These are phyloP conservation scores for Pyrus hybrid DNA, from an alignment of 331 rosid species.

Conservation along the genomic window DNA sequence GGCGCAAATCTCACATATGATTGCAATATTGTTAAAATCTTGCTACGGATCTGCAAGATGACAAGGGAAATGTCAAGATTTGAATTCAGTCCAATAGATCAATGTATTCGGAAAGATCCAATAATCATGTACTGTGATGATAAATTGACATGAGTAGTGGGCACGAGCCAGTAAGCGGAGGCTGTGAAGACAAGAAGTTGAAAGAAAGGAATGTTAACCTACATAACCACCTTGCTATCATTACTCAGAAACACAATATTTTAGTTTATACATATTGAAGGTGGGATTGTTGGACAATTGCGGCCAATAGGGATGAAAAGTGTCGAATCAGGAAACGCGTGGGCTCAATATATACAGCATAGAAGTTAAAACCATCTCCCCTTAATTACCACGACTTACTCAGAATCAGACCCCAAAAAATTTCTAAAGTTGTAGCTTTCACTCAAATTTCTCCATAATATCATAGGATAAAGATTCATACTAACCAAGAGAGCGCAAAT, in stretches of 20 bases:
- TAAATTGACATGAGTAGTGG: not conserved
- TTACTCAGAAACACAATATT: not conserved
- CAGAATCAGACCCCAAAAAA: not conserved
- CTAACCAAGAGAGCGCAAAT: constrained; percentile 84
- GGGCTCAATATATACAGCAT: not conserved
- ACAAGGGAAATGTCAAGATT: not conserved
- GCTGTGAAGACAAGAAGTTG: not conserved
- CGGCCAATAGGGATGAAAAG: not conserved
- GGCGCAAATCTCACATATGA: constrained; percentile 73
- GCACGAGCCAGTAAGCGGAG: not conserved
- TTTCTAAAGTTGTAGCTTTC: not conserved
- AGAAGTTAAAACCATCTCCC: not conserved
- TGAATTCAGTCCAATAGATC: not conserved
- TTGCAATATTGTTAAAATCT: constrained; percentile 71
- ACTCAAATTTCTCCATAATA: not conserved
- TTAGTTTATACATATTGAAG: not conserved
- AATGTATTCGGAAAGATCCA: not conserved
- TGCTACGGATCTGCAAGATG: constrained; percentile 65
- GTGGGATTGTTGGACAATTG: not conserved
- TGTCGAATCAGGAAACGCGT: not conserved
- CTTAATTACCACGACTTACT: not conserved
- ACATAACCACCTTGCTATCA: not conserved
- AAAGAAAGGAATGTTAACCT: not conserved
- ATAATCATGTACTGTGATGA: not conserved
- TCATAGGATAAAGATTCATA: not conserved